These are phyloP conservation scores for Tricholoma sp. DNA, from an alignment of 768 basidiomycete genomes.

Conservation along the genomic window DNA sequence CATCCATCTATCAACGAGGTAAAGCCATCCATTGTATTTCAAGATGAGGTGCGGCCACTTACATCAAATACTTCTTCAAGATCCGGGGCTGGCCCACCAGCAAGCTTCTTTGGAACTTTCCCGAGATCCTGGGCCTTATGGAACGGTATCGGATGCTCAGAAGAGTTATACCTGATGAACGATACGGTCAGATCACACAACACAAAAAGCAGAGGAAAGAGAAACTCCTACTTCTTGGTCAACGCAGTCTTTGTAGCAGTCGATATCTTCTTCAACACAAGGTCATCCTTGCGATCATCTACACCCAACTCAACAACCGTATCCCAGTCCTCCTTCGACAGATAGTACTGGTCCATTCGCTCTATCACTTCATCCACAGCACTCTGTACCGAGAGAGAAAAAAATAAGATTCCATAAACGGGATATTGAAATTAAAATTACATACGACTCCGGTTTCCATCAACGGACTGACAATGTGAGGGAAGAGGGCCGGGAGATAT, in stretches of 20 bases:
- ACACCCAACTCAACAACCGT: constrained; percentile 91
- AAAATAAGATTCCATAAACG: neutral
- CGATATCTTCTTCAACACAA: constrained; percentile 79
- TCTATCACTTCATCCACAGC: constrained; percentile 80
- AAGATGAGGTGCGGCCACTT: constrained; percentile 19
- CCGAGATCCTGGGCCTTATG: constrained; percentile 82
- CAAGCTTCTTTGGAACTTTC: constrained; percentile 75
- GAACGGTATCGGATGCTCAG: constrained; percentile 92
- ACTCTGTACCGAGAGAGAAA: constrained; percentile 40
- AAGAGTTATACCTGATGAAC: constrained; percentile 72
- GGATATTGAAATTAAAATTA: constrained; percentile 15
- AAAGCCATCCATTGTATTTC: neutral
- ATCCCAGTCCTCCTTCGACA: constrained; percentile 96
- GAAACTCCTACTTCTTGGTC: constrained; percentile 65
- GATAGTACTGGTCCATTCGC: constrained; percentile 90
- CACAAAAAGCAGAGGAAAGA: neutral
- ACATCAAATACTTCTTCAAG: constrained; percentile 90
- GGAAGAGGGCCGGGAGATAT: constrained; percentile 87
- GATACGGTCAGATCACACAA: neutral
- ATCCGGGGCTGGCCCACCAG: constrained; percentile 74
- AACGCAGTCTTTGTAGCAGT: constrained; percentile 77
- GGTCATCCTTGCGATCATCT: constrained; percentile 68
- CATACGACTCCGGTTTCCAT: constrained; percentile 69
- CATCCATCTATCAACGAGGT: constrained; percentile 34
- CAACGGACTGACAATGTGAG: constrained; percentile 75